A percentile compares a stretch with the other conserved stretches of the same genome.
Conservation (phyloP, 805 yeast genomes). For the Hanseniaspora singularis region DNA sequence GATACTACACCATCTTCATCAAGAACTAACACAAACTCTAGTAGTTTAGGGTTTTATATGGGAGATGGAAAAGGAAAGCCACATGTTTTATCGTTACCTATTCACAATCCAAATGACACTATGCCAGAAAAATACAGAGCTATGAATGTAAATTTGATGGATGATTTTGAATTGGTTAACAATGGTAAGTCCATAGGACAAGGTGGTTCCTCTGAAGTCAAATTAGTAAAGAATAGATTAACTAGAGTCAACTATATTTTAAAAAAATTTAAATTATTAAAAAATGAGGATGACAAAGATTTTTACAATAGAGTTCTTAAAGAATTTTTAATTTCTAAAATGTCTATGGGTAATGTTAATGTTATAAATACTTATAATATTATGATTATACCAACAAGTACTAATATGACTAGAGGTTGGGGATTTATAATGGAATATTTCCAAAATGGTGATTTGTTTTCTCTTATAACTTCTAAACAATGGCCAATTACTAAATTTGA, state of each 20-base stretch:
- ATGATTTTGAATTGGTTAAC: slow-evolving; percentile 40
- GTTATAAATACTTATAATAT: slow-evolving; percentile 45
- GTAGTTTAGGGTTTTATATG: slow-evolving; percentile 24
- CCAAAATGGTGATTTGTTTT: slow-evolving; percentile 49
- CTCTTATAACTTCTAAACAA: slow-evolving; percentile 41
- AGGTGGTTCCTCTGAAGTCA: slow-evolving; percentile 63
- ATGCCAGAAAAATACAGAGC: slow-evolving; percentile 46
- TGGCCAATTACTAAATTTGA: slow-evolving; percentile 43
- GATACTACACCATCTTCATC: background rate
- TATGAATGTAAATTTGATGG: slow-evolving; percentile 37
- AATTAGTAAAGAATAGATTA: slow-evolving; percentile 29
- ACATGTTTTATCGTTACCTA: slow-evolving; percentile 46
- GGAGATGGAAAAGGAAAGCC: slow-evolving; percentile 33
- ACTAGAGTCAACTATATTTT: slow-evolving; percentile 45
- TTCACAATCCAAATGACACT: slow-evolving; percentile 52
- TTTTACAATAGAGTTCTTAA: slow-evolving; percentile 54
- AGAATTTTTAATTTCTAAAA: slow-evolving; percentile 52
- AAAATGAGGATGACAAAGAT: slow-evolving; percentile 49
- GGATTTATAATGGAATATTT: slow-evolving; percentile 61
- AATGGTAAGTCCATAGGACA: slow-evolving; percentile 42
- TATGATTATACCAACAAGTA: slow-evolving; percentile 45
- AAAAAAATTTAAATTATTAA: slow-evolving; percentile 49
- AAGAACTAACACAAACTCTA: background rate
- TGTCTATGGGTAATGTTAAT: slow-evolving; percentile 45
- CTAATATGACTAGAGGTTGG: slow-evolving; percentile 54